phyloP scores from a whole-genome alignment of 768 basidiomycete species.

The Fistulinella prunicolor region DNA sequence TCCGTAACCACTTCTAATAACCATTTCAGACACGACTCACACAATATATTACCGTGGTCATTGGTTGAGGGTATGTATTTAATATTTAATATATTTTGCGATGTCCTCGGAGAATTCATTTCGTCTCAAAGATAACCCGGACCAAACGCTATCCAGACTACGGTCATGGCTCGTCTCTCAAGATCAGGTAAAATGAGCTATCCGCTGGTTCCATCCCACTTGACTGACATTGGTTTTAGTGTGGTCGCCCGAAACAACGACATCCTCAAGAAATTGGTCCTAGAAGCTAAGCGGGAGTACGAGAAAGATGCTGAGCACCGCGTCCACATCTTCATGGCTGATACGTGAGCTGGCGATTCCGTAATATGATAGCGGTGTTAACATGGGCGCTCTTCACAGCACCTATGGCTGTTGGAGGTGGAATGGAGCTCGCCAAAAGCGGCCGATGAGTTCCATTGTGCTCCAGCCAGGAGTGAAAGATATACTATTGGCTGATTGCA shows the following conservation, averaged over 20 bases:
- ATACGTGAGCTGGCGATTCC: constrained; percentile 58
- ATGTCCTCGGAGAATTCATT: constrained; percentile 21
- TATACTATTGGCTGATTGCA: constrained; percentile 86
- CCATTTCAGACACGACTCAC: constrained; percentile 69
- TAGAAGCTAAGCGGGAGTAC: constrained; percentile 85
- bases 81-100: neutral
- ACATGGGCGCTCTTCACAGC: constrained; percentile 32
- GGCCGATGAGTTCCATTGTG: constrained; percentile 91
- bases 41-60: constrained; percentile 89
- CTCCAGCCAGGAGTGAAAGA: constrained; percentile 88
- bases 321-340: constrained; percentile 86
- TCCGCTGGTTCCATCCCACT: constrained; percentile 16
- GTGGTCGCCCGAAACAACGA: constrained; percentile 88
- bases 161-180: constrained; percentile 68
- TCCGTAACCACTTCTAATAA: constrained; percentile 14
- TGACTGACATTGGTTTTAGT: constrained; percentile 36
- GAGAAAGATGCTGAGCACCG: constrained; percentile 90
- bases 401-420: constrained; percentile 80
- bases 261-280: constrained; percentile 80
- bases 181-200: constrained; percentile 59
- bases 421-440: constrained; percentile 86
- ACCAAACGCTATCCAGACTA: constrained; percentile 76
- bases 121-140: constrained; percentile 61
- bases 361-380: constrained; percentile 3
- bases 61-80: constrained; percentile 68